phyloP scores from a whole-genome alignment of 805 yeast species.

The Hanseniaspora hatyaiensis region DNA sequence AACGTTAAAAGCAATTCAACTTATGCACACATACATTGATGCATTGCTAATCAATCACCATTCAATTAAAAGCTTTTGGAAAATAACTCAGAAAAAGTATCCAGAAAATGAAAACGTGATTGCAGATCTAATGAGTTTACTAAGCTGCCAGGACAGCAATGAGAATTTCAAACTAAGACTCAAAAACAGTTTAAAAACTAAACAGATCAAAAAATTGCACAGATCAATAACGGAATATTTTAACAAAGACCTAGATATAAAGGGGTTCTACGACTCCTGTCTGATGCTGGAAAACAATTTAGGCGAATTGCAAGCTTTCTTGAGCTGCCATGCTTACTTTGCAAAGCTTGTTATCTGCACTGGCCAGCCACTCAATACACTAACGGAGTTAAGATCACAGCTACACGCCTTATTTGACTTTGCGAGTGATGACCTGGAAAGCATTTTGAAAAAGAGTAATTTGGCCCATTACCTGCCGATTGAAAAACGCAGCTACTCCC shows the following conservation, averaged over 20 bases:
- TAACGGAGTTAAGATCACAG: too few relatives aligned
- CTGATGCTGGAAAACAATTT: background rate
- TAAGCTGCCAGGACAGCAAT: conserved; percentile 20
- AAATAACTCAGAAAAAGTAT: background rate
- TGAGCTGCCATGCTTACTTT: too few relatives aligned
- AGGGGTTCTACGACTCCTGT: background rate
- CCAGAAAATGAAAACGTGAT: conserved; percentile 20
- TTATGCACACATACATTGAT: too few relatives aligned
- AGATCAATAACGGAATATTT: conserved; percentile 40
- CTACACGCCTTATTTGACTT: too few relatives aligned
- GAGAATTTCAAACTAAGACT: conserved; percentile 43
- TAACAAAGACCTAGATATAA: conserved; percentile 27
- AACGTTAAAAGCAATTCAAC: too few relatives aligned
- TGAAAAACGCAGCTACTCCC: too few relatives aligned
- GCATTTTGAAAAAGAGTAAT: too few relatives aligned
- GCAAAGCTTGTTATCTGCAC: too few relatives aligned
- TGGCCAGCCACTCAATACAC: too few relatives aligned
- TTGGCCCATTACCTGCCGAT: too few relatives aligned
- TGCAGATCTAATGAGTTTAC: conserved; percentile 26
- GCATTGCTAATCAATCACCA: too few relatives aligned
- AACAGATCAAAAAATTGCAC: conserved; percentile 48
- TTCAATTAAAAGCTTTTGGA: background rate
- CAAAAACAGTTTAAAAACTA: conserved; percentile 53
- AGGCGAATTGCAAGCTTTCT: background rate
- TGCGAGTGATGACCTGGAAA: too few relatives aligned